Evolutionary conservation across 108 stramenopile species (phyloP).

Genomic region (Skeletonema grethae): DNA sequence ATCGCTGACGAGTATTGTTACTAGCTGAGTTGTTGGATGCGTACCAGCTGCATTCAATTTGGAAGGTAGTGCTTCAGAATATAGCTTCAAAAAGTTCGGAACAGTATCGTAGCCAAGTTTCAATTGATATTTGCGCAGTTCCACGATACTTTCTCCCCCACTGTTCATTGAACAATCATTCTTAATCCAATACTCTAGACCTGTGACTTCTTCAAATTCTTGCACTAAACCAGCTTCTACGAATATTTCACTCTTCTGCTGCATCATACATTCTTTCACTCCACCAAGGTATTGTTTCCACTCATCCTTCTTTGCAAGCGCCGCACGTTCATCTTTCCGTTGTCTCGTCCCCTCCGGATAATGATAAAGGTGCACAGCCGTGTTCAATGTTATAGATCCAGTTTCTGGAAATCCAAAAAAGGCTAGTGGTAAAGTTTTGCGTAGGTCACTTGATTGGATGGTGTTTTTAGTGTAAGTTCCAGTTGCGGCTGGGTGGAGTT

Average conservation of each 20-base stretch:
- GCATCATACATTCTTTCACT: slow-evolving; percentile 38
- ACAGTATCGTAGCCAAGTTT: slow-evolving; percentile 76
- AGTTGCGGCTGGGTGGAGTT: slow-evolving; percentile 37
- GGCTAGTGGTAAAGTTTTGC: slow-evolving; percentile 46
- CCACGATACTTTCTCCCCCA: slow-evolving; percentile 42
- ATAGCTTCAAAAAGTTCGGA: slow-evolving; percentile 61
- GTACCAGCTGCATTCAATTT: slow-evolving; percentile 58
- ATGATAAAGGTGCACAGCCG: slow-evolving; percentile 65
- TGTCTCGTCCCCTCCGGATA: slow-evolving; percentile 59
- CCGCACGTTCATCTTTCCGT: slow-evolving; percentile 34
- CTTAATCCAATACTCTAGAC: slow-evolving; percentile 28
- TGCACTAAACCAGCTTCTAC: slow-evolving; percentile 57
- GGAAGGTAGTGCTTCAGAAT: slow-evolving; percentile 63
- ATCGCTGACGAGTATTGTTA: slow-evolving; percentile 63
- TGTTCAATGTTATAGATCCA: slow-evolving; percentile 53
- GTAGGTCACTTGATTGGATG: slow-evolving; percentile 19
- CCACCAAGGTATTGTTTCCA: slow-evolving; percentile 45
- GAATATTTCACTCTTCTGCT: slow-evolving; percentile 53
- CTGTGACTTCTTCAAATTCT: slow-evolving; percentile 36
- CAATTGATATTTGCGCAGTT: slow-evolving; percentile 70
- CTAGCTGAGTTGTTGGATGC: slow-evolving; percentile 60
- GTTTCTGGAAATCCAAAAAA: slow-evolving; percentile 65
- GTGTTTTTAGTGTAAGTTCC: slow-evolving; percentile 39
- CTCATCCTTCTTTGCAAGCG: slow-evolving; percentile 31
- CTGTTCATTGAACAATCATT: slow-evolving; percentile 5